Base-by-base conservation (phyloP, 129 eudicot genomes). In the Tanacetum coccineum region DNA sequence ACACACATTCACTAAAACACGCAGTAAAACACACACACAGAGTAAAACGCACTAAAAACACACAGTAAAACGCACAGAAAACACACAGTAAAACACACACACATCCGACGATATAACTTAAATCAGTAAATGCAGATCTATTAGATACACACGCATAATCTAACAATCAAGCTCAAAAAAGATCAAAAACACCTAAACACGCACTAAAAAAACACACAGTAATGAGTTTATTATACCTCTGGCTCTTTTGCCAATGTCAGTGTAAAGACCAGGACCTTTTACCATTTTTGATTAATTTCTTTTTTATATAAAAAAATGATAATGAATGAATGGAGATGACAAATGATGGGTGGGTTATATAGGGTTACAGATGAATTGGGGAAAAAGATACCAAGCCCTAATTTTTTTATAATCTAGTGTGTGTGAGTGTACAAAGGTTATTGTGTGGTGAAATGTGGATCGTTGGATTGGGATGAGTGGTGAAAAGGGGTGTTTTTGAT, bases 231-330 rank as follows among this genome's bases (percentile, higher is more conserved):
- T 20, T 53, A 55, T 45, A 91, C 97, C 97, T 88, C 91, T 54
- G 21, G 98, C 82, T 59, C 68, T 80, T 68, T 85, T 88, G 87
- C 96, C 98, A 51, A 91, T 91, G 66, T 82, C 90, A 8, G 88
- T 46, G 84, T 91, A 91, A 47, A 88, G 95, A 64, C 98, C 98
- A 21, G 98, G 98, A 64, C 98, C 98, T 62, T 88, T 88, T 17
- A 59, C 95, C 98, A 91, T 93, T 28, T 21, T 26, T 8, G 75
- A 39, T 52, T n/a, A n/a, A n/a, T n/a, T n/a, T n/a, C n/a, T 64
- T 50, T 40, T 20, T 9, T 6, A 36, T 55, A 9, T 78, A 47
- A 13, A n/a, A 13, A 48, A 74, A 77, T 67, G 67, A 62, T 63
- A 12, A 62, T 44, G 70, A 71, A 70, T 9, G 59, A 48, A 68